Base-by-base conservation (phyloP, 1,284 basidiomycete species). In the Austroboletus niveus region DNA sequence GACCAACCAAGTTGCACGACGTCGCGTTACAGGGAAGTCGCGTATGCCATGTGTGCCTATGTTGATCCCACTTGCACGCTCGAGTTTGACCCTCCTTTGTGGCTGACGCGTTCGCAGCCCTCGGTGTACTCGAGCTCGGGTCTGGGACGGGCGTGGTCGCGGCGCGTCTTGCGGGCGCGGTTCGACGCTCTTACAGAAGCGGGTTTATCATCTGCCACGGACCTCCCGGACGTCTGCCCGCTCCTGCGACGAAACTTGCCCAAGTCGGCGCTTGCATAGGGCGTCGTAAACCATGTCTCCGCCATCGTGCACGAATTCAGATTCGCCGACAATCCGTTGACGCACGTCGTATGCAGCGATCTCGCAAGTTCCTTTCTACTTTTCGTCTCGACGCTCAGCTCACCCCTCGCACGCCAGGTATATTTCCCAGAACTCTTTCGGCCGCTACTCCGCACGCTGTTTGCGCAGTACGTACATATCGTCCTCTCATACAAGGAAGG, bases 391-490 rank as follows among this genome's bases (percentile, higher is more conserved):
- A n/a, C 14, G 24, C 27, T 46, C 35, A 12, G 32, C 52, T 38
- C 9, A 20, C 36, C 8, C 8, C 3, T 8, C 36, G 6, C 15
- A 7, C n/a, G 11, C 10, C 17, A 89, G 84, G 79, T 91, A 6
- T 92, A 91, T 66, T 91, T 90, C 63, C 84, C 86, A 0, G 80
- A 85, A 52, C 76, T 92, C 3, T 72, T 88, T 8, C 83, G 80
- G 0, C 87, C 86, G 8, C 76, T 92, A 9, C 69, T 92, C 22
- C 80, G 86, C 9, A 80, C 84, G 2, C 73, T 91, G 22, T 17
- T 17, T 17, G 17, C 17, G 17, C 17, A 17, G 17, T 17, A 1
- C 17, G 17, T 48, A 10, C 57, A 66, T 38, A 60, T 89, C 40
- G 63, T 84, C 32, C 81, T 89, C 29, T 84, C 85, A 0, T 90